These are phyloP conservation scores for Rhynchospora breviuscula DNA, from an alignment of 176 grass and related monocot genomes.

Conservation along the genomic window DNA sequence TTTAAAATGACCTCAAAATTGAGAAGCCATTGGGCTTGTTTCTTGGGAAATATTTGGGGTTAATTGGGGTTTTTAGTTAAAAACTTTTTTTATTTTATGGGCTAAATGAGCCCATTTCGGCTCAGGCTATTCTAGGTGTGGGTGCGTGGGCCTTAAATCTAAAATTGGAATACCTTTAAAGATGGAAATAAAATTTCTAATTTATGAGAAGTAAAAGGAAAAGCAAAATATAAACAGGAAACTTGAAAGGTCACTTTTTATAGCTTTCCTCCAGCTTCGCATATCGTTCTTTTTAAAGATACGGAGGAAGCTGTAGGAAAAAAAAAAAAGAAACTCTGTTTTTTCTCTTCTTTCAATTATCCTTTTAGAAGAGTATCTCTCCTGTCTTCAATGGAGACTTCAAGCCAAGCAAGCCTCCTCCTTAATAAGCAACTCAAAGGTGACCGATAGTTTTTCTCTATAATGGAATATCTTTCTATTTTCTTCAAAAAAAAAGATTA, in stretches of 20 bases:
- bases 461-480: not conserved
- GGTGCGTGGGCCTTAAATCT: not conserved
- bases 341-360: not conserved
- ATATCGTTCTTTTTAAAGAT: not conserved
- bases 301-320: not conserved
- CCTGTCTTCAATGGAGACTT: not conserved
- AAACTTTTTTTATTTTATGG: not conserved
- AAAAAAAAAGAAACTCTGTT: not conserved
- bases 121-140: not conserved
- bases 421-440: constrained; percentile 34
- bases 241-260: not conserved
- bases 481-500: not conserved
- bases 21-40: not conserved
- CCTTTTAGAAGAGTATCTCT: not conserved
- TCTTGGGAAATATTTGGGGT: not conserved
- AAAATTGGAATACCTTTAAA: not conserved
- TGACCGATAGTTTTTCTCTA: not conserved
- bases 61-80: not conserved
- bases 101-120: not conserved
- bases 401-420: constrained; percentile 33
- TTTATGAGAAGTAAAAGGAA: not conserved
- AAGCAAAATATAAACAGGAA: not conserved
- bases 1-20: not conserved
- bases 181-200: constrained; percentile 2
- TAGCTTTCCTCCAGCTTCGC: not conserved